Conservation (phyloP, 192 early-diverging fungal genomes). For the Backusella mclennaniae region DNA sequence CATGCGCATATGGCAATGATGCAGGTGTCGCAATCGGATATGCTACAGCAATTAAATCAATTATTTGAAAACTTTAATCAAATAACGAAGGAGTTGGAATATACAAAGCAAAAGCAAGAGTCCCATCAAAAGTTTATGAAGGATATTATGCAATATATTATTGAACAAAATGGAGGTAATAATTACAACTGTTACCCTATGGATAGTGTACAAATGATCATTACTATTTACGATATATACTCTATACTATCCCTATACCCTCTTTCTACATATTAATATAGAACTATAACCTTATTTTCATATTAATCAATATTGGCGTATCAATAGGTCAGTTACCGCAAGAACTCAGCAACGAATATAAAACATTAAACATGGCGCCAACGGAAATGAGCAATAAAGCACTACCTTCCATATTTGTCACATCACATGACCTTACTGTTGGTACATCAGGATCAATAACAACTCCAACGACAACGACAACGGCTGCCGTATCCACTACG, state of each 20-base stretch:
- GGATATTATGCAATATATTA: slow-evolving; percentile 62
- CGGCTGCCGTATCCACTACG: neutral
- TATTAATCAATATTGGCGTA: neutral
- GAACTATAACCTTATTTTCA: neutral
- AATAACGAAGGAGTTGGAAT: slow-evolving; percentile 73
- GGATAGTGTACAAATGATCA: neutral
- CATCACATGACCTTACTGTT: slow-evolving; percentile 13
- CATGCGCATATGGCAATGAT: slow-evolving; percentile 77
- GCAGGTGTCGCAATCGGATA: slow-evolving; percentile 75
- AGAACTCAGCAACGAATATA: slow-evolving; percentile 7
- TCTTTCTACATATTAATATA: neutral
- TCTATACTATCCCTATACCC: neutral
- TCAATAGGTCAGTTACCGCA: slow-evolving; percentile 17
- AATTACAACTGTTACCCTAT: neutral
- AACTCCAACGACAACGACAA: neutral
- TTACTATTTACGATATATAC: neutral
- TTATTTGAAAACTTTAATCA: slow-evolving; percentile 74
- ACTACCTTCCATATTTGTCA: slow-evolving; percentile 32
- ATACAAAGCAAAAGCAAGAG: slow-evolving; percentile 66
- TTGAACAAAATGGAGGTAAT: slow-evolving; percentile 35
- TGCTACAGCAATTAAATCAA: slow-evolving; percentile 69
- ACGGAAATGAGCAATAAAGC: neutral
- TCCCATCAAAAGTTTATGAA: slow-evolving; percentile 65
- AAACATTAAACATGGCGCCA: neutral
- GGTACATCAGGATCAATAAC: neutral